These are phyloP conservation scores for Brettanomyces nanus DNA, from an alignment of 805 yeast species.

Conservation along the genomic window DNA sequence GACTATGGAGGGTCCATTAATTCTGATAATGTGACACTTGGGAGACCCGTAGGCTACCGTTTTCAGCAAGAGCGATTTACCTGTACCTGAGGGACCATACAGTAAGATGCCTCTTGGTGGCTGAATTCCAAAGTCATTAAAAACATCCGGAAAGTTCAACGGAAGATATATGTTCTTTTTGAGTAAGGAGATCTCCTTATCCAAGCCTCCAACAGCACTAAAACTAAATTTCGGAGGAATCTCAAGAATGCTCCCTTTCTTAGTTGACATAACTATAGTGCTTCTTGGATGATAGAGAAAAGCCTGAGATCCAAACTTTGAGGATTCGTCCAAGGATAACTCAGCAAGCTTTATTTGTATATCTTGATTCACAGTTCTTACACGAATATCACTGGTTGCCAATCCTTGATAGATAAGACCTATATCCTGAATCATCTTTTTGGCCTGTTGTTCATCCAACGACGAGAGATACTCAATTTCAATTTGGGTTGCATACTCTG, in stretches of 20 bases:
- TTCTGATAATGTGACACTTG: constrained; percentile 75
- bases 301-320: constrained; percentile 19
- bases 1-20: constrained; percentile 87
- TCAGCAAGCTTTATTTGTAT: not conserved
- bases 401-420: constrained; percentile 56
- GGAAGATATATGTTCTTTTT: constrained; percentile 73
- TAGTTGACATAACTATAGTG: constrained; percentile 26
- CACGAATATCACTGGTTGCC: not conserved
- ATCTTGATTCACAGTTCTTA: not conserved
- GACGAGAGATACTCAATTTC: constrained; percentile 5
- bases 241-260: constrained; percentile 29
- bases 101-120: constrained; percentile 90
- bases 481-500: constrained; percentile 28
- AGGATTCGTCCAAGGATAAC: not conserved
- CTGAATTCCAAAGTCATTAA: constrained; percentile 74
- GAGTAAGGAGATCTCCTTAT: constrained; percentile 50
- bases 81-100: constrained; percentile 98
- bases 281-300: constrained; percentile 20
- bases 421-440: constrained; percentile 38
- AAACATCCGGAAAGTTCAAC: constrained; percentile 64
- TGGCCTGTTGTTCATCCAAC: constrained; percentile 26
- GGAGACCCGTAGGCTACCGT: constrained; percentile 67
- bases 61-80: constrained; percentile 81
- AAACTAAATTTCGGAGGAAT: constrained; percentile 31
- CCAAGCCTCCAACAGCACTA: constrained; percentile 66